Base-by-base conservation (phyloP, 208 protist genomes). In the Tritrichomonas foetus region DNA sequence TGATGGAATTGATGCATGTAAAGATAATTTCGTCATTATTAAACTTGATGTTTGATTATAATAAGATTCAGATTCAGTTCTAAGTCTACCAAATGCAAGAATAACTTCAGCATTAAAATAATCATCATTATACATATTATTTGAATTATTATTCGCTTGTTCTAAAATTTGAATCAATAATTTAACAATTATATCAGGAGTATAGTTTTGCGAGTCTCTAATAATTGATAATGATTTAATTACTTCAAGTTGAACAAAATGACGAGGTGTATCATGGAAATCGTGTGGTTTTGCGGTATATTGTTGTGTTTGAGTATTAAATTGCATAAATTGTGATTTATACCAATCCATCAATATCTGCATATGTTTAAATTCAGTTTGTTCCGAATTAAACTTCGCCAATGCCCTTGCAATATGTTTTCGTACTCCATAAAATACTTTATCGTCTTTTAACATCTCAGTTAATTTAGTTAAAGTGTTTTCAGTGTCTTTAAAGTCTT, bases 211-310 rank as follows among this genome's bases (percentile, higher is more conserved):
- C 0, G 16, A 33, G 30, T 89, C 39, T n/a, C 78, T 27, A 3
- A 89, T 50, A 33, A 89, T 49, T 16, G 78, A 89, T 3, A 89
- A 11, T 36, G 78, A 47, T 57, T 57, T 89, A 27, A 89, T 53
- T 8, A 89, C 78, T 89, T 89, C 78, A 33, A 89, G 30, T 49
- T 89, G 78, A 3, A 89, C 78, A 47, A 89, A 89, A 36, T 89
- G 78, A 11, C 47, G 25, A 8, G 9, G 1, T 5, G 57, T 33
- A 57, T 89, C 44, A 16, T 89, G 20, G 30, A 89, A 89, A 16
- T 89, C 30, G 30, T 89, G 44, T 16, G 41, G 78, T 30, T 89
- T 89, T n/a, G n/a, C 64, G 11, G 16, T 69, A 69, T n/a, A n/a
- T 69, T 69, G 16, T n/a, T 69, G 8, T 5, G 47, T 44, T 57